Evolutionary conservation across 352 stramenopile species (phyloP).

Genomic region (Poterioochromonas sp.): DNA sequence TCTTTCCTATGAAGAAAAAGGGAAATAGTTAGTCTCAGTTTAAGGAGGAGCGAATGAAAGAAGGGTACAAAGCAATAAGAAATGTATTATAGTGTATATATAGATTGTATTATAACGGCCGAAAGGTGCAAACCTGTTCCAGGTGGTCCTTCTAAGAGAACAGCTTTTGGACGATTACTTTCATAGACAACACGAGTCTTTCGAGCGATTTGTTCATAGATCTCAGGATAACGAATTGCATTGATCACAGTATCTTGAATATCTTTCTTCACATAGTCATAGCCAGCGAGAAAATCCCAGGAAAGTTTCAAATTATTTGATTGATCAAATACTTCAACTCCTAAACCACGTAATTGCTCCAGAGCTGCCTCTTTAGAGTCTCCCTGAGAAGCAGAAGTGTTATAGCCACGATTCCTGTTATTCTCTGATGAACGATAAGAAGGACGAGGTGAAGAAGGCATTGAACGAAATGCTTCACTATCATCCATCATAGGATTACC

Average conservation of each 20-base stretch:
- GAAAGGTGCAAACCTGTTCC: constrained; percentile 68
- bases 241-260: constrained; percentile 81
- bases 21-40: background rate
- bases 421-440: no score
- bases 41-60: background rate
- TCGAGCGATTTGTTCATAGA: constrained; percentile 74
- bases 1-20: constrained; percentile 39
- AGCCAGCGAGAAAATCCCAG: constrained; percentile 60
- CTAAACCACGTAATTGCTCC: background rate
- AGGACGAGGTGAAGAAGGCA: no score
- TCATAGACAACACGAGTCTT: constrained; percentile 74
- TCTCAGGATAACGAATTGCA: constrained; percentile 75
- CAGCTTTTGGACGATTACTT: constrained; percentile 69
- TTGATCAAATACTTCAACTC: background rate
- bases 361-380: background rate
- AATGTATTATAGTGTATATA: background rate
- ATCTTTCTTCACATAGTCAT: constrained; percentile 74
- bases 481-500: background rate
- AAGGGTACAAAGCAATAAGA: background rate
- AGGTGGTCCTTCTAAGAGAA: constrained; percentile 82
- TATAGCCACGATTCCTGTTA: no score
- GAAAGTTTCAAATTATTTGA: background rate
- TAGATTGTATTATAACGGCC: background rate
- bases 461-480: background rate
- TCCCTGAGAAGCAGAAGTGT: background rate